phyloP scores from a whole-genome alignment of 345 rosid genomes.

The Rhodomyrtus tomentosa region DNA sequence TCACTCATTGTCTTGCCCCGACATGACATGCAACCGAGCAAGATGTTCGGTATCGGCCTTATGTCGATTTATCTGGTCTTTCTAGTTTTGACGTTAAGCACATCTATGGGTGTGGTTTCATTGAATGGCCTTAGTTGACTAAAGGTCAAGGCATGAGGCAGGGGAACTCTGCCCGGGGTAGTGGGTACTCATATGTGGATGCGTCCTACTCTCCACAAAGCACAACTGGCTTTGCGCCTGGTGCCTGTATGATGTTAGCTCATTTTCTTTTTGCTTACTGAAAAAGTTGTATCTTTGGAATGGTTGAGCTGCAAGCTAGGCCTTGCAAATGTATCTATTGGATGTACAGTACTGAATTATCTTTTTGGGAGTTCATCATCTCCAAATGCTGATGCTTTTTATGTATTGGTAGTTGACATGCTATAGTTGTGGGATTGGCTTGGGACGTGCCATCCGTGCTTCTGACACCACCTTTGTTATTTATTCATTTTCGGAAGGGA shows the following conservation, averaged over 20 bases:
- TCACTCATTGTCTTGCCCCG: constrained; percentile 52
- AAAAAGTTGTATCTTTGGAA: not conserved
- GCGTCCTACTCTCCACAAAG: not conserved
- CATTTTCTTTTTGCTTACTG: not conserved
- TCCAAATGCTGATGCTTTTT: not conserved
- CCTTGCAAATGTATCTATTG: not conserved
- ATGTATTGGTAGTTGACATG: not conserved
- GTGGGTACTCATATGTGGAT: not conserved
- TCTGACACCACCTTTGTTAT: not conserved
- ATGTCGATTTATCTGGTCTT: constrained; percentile 24
- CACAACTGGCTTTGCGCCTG: not conserved
- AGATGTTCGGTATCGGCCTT: constrained; percentile 36
- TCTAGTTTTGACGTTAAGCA: constrained; percentile 17
- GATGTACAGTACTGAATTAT: not conserved
- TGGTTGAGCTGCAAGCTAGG: not conserved
- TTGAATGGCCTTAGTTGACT: constrained; percentile 4
- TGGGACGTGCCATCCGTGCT: not conserved
- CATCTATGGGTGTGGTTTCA: constrained; percentile 11
- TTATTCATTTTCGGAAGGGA: not conserved
- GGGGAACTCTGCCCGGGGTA: not conserved
- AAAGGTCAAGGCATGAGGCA: not conserved
- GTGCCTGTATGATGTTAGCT: not conserved
- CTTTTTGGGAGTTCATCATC: not conserved
- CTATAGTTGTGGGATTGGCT: not conserved
- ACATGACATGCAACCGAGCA: constrained; percentile 68